phyloP scores from a whole-genome alignment of 1,284 basidiomycete species.

The Pseudozyma tsukubaensis region DNA sequence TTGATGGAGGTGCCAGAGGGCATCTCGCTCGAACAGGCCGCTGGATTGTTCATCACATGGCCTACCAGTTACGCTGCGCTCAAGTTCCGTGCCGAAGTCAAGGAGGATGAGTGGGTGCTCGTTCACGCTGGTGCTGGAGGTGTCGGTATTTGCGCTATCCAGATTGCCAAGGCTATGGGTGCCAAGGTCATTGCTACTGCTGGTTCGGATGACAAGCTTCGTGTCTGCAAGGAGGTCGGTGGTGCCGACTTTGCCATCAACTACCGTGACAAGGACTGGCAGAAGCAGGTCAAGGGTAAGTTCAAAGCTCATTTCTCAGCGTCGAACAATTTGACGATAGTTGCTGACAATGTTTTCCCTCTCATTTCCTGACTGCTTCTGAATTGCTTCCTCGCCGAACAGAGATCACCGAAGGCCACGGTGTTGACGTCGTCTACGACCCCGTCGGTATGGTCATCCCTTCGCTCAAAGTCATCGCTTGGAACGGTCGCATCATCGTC shows the following conservation, averaged over 20 bases:
- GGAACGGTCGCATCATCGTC: slow-evolving; percentile 90
- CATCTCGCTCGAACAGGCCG: slow-evolving; percentile 78
- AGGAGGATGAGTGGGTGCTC: slow-evolving; percentile 56
- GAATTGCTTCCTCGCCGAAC: too few species aligned
- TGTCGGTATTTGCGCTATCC: slow-evolving; percentile 78
- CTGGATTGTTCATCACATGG: slow-evolving; percentile 67
- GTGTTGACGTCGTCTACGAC: slow-evolving; percentile 73
- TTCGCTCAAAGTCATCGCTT: slow-evolving; percentile 75
- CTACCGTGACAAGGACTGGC: slow-evolving; percentile 64
- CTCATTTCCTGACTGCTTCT: neutral
- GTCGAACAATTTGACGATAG: too few species aligned
- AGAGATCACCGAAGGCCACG: slow-evolving; percentile 57
- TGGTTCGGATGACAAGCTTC: slow-evolving; percentile 57
- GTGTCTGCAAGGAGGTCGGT: slow-evolving; percentile 55
- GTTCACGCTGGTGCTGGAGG: slow-evolving; percentile 74
- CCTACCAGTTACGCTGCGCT: slow-evolving; percentile 65
- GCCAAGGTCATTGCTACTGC: slow-evolving; percentile 63
- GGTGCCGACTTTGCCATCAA: slow-evolving; percentile 63
- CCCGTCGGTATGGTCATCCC: slow-evolving; percentile 63
- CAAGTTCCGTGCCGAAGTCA: slow-evolving; percentile 53
- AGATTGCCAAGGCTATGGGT: slow-evolving; percentile 64
- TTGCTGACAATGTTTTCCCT: neutral
- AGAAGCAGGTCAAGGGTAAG: slow-evolving; percentile 58
- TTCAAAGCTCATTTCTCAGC: too few species aligned
- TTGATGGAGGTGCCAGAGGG: slow-evolving; percentile 76